Percentiles rank a stretch among this genome's conserved stretches.
Evolutionary conservation across 2,329 filamentous ascomycete species (phyloP).

Genomic region (Nigrospora osmanthi): DNA sequence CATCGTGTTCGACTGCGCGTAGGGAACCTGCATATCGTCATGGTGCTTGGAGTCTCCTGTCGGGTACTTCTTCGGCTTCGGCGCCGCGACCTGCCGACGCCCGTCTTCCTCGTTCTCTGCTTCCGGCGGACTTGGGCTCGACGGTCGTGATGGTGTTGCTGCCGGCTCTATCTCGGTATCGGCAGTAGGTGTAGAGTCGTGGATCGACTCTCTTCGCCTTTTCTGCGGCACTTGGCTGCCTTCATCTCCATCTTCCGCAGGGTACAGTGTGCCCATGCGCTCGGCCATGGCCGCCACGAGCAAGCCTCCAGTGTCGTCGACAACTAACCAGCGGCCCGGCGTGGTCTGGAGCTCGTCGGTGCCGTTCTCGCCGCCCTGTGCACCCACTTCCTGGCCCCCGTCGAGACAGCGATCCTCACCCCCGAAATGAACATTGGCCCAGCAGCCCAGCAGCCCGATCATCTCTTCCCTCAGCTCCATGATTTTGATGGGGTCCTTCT

Average conservation of each 20-base stretch:
- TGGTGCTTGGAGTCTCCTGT: conserved; percentile 7
- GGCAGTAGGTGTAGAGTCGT: neutral
- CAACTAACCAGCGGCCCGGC: conserved; percentile 64
- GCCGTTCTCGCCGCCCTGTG: conserved; percentile 8
- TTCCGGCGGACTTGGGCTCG: conserved; percentile 1
- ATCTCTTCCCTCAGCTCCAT: conserved; percentile 83
- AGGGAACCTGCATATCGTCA: conserved; percentile 54
- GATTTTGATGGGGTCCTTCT: conserved; percentile 73
- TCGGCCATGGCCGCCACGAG: conserved; percentile 80
- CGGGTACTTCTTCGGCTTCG: conserved; percentile 5
- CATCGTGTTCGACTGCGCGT: conserved; percentile 64
- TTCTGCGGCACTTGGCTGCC: neutral
- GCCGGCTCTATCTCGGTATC: conserved; percentile 4
- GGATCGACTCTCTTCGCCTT: neutral
- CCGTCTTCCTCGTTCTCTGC: conserved; percentile 13
- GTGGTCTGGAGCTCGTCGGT: conserved; percentile 13
- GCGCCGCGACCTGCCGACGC: conserved; percentile 3
- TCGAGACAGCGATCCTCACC: conserved; percentile 1
- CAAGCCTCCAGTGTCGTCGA: conserved; percentile 82
- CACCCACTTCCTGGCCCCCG: neutral
- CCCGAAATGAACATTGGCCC: conserved; percentile 82
- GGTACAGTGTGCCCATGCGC: conserved; percentile 73
- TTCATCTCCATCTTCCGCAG: conserved; percentile 15
- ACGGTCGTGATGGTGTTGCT: neutral
- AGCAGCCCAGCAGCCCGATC: conserved; percentile 74